Percentiles rank a stretch among this genome's conserved stretches.
Evolutionary conservation across 352 stramenopile genomes (phyloP).

Genomic region (Pythium biforme): DNA sequence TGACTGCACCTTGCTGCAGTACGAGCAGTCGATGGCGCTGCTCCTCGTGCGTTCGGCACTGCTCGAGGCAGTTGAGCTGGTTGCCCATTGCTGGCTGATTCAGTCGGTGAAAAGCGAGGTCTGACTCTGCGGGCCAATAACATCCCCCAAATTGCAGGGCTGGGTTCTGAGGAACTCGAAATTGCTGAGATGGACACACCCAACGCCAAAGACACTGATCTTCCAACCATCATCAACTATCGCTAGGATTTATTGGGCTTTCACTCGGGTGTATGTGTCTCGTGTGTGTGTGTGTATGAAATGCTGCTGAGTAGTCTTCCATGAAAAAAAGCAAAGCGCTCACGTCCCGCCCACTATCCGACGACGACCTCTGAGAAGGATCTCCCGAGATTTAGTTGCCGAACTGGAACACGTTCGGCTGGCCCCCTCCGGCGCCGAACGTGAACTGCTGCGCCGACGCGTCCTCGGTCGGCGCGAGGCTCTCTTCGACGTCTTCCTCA

Average conservation of each 20-base stretch:
- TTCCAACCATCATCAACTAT: constrained; percentile 21
- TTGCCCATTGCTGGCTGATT: constrained; percentile 52
- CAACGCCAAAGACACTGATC: neutral
- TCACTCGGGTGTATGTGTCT: neutral
- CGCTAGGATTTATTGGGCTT: constrained; percentile 18
- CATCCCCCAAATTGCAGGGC: no score
- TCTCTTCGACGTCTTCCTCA: constrained; percentile 95
- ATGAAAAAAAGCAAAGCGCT: neutral
- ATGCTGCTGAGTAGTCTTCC: constrained; percentile 8
- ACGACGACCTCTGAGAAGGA: neutral
- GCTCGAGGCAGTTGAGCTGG: constrained; percentile 74
- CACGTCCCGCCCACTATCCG: neutral
- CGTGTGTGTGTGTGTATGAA: constrained; percentile 11
- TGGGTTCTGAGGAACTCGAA: no score
- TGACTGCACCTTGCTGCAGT: constrained; percentile 61
- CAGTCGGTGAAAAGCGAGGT: no score
- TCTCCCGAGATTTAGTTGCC: constrained; percentile 49
- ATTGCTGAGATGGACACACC: no score
- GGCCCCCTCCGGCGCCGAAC: constrained; percentile 58
- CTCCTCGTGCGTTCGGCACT: constrained; percentile 70
- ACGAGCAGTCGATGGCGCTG: constrained; percentile 58
- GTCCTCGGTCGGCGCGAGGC: constrained; percentile 67
- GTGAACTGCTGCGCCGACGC: constrained; percentile 77
- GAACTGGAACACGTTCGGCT: constrained; percentile 85
- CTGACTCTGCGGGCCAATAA: no score